Evolutionary conservation across 2,329 filamentous ascomycete species (phyloP), one percentile per base, ranked within the genome.

Genomic region (Alternaria sp.): DNA sequence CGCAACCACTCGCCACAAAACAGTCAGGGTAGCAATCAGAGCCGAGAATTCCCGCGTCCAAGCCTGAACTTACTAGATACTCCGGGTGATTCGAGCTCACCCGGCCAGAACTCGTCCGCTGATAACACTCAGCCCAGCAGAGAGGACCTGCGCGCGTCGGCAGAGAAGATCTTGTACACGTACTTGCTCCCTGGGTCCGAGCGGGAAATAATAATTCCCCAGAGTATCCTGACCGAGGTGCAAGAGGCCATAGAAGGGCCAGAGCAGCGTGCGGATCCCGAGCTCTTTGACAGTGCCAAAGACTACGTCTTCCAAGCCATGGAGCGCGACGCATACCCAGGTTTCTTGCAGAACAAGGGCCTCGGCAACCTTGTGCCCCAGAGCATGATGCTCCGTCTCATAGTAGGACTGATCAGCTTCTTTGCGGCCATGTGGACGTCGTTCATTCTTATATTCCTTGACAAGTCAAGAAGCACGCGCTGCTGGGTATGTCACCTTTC

Each of bases 301-400:
- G 96, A 99, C 83, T 99, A 98, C 79, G 96, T 98, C 66, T 99
- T 98, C 81, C 96, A 99, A 82, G 96, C 96, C 32, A 99, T 99
- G 96, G 96, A 99, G 82, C 89, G 96, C 59, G 96, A 99, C 82
- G 96, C 96, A n/a, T 99, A 97, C 78, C 96, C 96, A 1, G 95
- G 95, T 1, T 99, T 99, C 81, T 85, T 99, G 62, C 88, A 95
- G 76, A 93, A 93, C 82, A 98, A 98, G 83, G 96, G 96, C 3
- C 85, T 99, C 23, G 96, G 96, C 63, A 99, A 99, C 76, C 86
- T 99, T 13, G 95, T 99, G 26, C 96, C 95, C 4, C 89, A 95
- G 15, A 97, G 93, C 50, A 90, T 97, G 70, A 89, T 98, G 76
- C 86, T 96, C 71, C 88, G 96, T 57, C 84, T 98, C 55, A 93